Evolutionary conservation across 257 asterid species (phyloP).

Genomic region (Echites panduratus): DNA sequence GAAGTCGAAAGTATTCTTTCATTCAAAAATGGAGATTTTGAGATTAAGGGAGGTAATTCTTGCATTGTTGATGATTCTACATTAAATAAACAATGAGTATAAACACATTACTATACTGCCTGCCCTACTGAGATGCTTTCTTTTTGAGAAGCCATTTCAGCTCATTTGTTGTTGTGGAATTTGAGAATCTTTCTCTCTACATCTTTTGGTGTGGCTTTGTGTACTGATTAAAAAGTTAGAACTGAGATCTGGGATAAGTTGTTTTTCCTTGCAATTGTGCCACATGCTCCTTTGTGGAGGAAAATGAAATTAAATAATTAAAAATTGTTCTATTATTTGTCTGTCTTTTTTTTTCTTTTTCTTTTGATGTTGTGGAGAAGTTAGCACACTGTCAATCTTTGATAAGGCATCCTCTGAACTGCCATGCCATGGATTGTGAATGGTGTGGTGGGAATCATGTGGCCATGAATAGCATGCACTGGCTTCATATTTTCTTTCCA

Average conservation of each 20-base stretch:
- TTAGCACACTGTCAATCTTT: not conserved
- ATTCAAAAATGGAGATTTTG: not conserved
- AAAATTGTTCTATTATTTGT: not conserved
- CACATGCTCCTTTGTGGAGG: not conserved
- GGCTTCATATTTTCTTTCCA: not conserved
- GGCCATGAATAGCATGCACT: not conserved
- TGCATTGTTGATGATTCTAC: not conserved
- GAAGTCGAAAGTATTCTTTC: not conserved
- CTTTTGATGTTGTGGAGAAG: not conserved
- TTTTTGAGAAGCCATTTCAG: conserved; percentile 1
- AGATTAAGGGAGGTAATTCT: not conserved
- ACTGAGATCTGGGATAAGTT: not conserved
- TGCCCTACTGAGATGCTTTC: not conserved
- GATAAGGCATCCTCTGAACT: not conserved
- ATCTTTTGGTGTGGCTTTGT: conserved; percentile 7
- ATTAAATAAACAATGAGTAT: not conserved
- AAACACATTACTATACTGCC: not conserved
- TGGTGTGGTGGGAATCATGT: not conserved
- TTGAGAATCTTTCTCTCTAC: not conserved
- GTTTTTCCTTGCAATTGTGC: conserved; percentile 6
- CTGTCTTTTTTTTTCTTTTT: not conserved
- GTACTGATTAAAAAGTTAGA: not conserved
- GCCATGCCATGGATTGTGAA: not conserved
- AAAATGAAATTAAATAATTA: not conserved
- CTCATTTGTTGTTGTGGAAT: not conserved